These are phyloP conservation scores for Sporothrix globosa DNA, from an alignment of 2,329 filamentous ascomycete species.

Conservation along the genomic window DNA sequence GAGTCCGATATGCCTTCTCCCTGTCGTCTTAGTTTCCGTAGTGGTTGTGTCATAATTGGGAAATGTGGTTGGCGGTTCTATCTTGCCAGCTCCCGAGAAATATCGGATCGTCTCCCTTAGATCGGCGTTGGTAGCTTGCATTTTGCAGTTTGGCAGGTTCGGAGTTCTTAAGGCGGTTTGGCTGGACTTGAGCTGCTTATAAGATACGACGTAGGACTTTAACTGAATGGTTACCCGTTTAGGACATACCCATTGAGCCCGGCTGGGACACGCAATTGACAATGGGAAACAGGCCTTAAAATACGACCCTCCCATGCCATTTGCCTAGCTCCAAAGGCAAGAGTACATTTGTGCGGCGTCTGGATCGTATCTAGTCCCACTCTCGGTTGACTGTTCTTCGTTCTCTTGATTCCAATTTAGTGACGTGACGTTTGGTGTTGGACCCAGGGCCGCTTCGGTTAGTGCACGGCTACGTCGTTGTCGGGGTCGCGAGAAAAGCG, in stretches of 20 bases:
- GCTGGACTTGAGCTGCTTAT: not conserved
- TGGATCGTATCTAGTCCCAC: not conserved
- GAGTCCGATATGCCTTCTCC: constrained; percentile 8
- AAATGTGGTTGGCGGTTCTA: not conserved
- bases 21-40: constrained; percentile 13
- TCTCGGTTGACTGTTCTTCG: not conserved
- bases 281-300: constrained; percentile 18
- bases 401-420: not conserved
- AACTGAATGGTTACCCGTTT: not conserved
- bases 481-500: not conserved
- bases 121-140: not conserved
- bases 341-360: not conserved
- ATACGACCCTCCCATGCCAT: not conserved
- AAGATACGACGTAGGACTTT: not conserved
- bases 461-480: not conserved
- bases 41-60: not conserved
- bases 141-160: not conserved
- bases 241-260: constrained; percentile 2
- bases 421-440: not conserved
- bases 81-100: not conserved
- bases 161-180: not conserved
- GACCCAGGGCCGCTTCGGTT: constrained; percentile 1
- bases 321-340: not conserved
- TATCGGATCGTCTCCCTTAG: not conserved
- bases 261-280: not conserved